These are phyloP conservation scores for Cutaneotrichosporon cyanovorans DNA, from an alignment of 1,284 basidiomycete species.

Conservation along the genomic window DNA sequence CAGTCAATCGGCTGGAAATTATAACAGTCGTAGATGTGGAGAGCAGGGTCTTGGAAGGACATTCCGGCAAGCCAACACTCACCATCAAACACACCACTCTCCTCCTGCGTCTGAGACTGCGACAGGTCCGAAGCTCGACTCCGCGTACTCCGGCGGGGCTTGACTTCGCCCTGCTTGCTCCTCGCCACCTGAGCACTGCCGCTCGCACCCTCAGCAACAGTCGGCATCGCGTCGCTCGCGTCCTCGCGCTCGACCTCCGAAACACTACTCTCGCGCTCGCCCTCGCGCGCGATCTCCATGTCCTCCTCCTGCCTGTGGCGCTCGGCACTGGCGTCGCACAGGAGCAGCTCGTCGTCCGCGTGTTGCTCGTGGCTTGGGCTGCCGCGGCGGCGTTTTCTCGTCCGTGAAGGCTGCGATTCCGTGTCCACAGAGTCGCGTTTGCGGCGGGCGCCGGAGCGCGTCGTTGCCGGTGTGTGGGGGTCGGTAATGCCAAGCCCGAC, in stretches of 20 bases:
- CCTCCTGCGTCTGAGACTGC: too few relatives aligned
- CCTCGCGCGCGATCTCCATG: neutral
- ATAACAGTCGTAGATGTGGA: too few relatives aligned
- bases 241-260: conserved; percentile 8
- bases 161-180: too few relatives aligned
- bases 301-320: conserved; percentile 15
- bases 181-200: too few relatives aligned
- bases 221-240: too few relatives aligned
- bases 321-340: neutral
- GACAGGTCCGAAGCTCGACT: too few relatives aligned
- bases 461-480: neutral
- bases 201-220: too few relatives aligned
- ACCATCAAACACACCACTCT: conserved; percentile 8
- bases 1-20: too few relatives aligned
- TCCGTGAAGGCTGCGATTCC: neutral
- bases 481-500: too few relatives aligned
- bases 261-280: neutral
- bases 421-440: conserved; percentile 2
- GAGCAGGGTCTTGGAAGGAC: too few relatives aligned
- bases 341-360: neutral
- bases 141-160: too few relatives aligned
- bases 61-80: neutral
- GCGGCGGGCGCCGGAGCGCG: conserved; percentile 10
- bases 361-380: neutral
- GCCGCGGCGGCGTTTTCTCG: neutral